A percentile compares a stretch with the other conserved stretches of the same genome.
Conservation (phyloP, 1,139 yeast genomes). For the Blastobotrys arbuscula region DNA sequence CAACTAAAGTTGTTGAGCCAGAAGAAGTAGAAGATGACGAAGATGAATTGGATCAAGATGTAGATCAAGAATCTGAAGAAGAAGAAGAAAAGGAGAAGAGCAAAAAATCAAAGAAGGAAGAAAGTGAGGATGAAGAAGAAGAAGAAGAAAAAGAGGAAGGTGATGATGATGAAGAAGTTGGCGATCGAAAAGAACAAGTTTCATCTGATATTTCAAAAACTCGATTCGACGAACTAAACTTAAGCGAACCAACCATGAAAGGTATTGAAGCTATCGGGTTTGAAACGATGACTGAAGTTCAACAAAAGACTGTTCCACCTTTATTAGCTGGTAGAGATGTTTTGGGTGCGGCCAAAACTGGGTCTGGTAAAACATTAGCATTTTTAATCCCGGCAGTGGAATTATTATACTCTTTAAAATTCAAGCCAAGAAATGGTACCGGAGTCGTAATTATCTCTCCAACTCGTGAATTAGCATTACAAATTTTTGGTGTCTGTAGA, state of each 20-base stretch:
- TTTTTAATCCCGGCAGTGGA: slow-evolving; percentile 94
- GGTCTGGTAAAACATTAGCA: slow-evolving; percentile 94
- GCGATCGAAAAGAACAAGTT: slow-evolving; percentile 18
- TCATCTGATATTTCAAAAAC: slow-evolving; percentile 16
- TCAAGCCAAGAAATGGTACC: slow-evolving; percentile 89
- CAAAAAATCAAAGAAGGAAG: slow-evolving; percentile 17
- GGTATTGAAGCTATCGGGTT: slow-evolving; percentile 76
- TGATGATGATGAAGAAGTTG: slow-evolving; percentile 21
- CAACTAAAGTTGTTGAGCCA: slow-evolving; percentile 18
- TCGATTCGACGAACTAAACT: slow-evolving; percentile 51
- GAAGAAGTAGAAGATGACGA: slow-evolving; percentile 27
- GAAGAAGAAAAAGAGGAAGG: slow-evolving; percentile 24
- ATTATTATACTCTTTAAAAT: slow-evolving; percentile 76
- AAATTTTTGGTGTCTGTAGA: slow-evolving; percentile 93
- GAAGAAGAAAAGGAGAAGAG: slow-evolving; percentile 14
- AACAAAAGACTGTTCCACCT: slow-evolving; percentile 92
- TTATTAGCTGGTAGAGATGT: slow-evolving; percentile 90
- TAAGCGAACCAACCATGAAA: slow-evolving; percentile 73
- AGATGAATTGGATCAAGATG: slow-evolving; percentile 24
- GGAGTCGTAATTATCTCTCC: slow-evolving; percentile 86
- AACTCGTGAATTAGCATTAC: slow-evolving; percentile 89
- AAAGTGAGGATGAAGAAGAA: slow-evolving; percentile 19
- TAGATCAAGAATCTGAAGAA: slow-evolving; percentile 20
- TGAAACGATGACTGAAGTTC: slow-evolving; percentile 84
- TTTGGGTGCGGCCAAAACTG: slow-evolving; percentile 98